Conservation (phyloP, 305 asterid species). For the Ilex paraguariensis region DNA sequence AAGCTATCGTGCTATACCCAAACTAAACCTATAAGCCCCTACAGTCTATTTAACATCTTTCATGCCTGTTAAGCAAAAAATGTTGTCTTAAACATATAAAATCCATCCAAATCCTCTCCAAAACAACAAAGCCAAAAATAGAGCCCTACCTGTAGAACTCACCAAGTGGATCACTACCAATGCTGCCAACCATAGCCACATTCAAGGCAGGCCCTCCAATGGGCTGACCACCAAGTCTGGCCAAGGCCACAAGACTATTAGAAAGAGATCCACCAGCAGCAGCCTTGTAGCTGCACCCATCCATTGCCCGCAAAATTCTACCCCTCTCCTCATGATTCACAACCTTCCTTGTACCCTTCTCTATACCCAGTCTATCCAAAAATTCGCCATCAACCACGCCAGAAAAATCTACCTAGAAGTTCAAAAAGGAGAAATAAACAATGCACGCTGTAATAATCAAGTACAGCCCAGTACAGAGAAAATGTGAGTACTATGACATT, state of each 20-base stretch:
- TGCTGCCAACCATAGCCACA: constrained; percentile 92
- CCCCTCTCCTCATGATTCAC: constrained; percentile 96
- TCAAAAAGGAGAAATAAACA: not conserved
- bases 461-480: too few relatives aligned
- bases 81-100: too few relatives aligned
- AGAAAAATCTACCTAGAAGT: constrained; percentile 86
- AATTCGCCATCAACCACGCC: constrained; percentile 80
- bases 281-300: constrained; percentile 93
- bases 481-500: too few relatives aligned
- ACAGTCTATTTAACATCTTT: too few relatives aligned
- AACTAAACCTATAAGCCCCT: too few relatives aligned
- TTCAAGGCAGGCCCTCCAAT: constrained; percentile 67
- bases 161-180: constrained; percentile 94
- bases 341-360: constrained; percentile 84
- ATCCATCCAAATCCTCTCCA: too few relatives aligned
- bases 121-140: not conserved
- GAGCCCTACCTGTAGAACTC: constrained; percentile 70
- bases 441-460: not conserved
- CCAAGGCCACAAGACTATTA: constrained; percentile 85
- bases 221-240: constrained; percentile 82
- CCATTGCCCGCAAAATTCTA: constrained; percentile 85
- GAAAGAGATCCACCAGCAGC: constrained; percentile 99
- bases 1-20: too few relatives aligned
- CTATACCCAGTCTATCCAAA: constrained; percentile 63
- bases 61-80: too few relatives aligned